Base-by-base conservation (phyloP, 768 basidiomycete species). In the Trametes maxima region DNA sequence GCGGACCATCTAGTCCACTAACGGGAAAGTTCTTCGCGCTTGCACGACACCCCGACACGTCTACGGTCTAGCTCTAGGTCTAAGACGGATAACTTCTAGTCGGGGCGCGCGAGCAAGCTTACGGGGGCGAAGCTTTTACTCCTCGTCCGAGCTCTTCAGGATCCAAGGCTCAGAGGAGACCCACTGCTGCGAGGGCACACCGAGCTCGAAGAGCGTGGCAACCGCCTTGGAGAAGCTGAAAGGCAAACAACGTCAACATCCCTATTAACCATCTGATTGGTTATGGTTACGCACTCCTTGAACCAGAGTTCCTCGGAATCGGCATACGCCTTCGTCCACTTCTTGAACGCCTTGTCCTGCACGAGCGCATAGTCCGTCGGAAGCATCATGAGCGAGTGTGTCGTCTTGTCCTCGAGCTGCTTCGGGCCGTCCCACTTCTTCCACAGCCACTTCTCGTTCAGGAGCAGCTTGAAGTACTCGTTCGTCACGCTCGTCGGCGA, bases 371-470 rank as follows among this genome's bases (percentile, higher is more conserved):
- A 94, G 77, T 97, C 95, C 69, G 94, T 89, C 37, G 94, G 94
- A 46, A 98, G 78, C 95, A 98, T 98, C 95, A 98, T 98, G 53
- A 98, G 79, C 24, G 85, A 75, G 68, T 83, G 83, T 43, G 94
- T 95, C 76, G 84, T 86, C 84, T 94, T 95, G 78, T 98, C 96
- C 75, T 91, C 87, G 59, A 89, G 87, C 78, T 97, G 95, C 79
- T 94, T 94, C 21, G 95, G 94, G 54, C 93, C 95, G 63, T 78
- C 77, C 94, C 96, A 98, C 76, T 95, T 96, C 77, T 83, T 90
- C 95, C 95, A 96, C n/a, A 86, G 81, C 91, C 92, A 93, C 85
- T 86, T 92, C 81, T 97, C 94, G 68, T 87, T 82, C 68, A 94
- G 85, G 59, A 99, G 81, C 25, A 98, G 84, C 68, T 86, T 87